Conservation (phyloP, 257 asterid species). For the Primulina tabacum region DNA sequence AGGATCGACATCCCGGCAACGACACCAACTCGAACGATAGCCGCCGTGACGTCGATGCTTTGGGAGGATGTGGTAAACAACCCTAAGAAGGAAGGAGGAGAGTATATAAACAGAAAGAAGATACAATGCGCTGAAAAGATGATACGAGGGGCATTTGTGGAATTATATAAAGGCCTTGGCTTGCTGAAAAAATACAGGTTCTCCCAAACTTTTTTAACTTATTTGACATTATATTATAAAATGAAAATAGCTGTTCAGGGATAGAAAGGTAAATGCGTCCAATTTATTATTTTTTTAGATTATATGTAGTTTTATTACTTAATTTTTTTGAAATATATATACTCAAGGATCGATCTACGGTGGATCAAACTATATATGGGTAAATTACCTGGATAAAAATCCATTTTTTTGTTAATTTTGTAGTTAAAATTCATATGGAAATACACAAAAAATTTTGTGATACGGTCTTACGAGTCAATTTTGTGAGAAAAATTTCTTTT, state of each 20-base stretch:
- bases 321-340: too few species aligned
- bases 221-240: background rate
- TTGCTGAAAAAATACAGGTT: constrained; percentile 82
- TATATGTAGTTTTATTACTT: too few species aligned
- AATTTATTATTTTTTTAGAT: too few species aligned
- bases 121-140: constrained; percentile 86
- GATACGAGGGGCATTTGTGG: constrained; percentile 93
- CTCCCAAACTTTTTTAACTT: background rate
- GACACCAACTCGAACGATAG: constrained; percentile 70
- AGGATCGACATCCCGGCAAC: constrained; percentile 85
- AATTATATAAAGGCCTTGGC: constrained; percentile 85
- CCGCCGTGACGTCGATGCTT: constrained; percentile 72
- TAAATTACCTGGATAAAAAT: too few species aligned
- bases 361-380: too few species aligned
- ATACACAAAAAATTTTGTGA: too few species aligned
- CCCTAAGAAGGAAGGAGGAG: constrained; percentile 65
- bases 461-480: too few species aligned
- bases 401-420: too few species aligned
- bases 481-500: too few species aligned
- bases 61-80: constrained; percentile 79
- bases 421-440: too few species aligned
- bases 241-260: background rate
- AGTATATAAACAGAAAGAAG: constrained; percentile 55
- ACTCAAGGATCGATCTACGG: too few species aligned
- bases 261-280: background rate